Evolutionary conservation across 345 rosid species (phyloP), one percentile per base, ranked within the genome.

Genomic region (Citrus maxima): DNA sequence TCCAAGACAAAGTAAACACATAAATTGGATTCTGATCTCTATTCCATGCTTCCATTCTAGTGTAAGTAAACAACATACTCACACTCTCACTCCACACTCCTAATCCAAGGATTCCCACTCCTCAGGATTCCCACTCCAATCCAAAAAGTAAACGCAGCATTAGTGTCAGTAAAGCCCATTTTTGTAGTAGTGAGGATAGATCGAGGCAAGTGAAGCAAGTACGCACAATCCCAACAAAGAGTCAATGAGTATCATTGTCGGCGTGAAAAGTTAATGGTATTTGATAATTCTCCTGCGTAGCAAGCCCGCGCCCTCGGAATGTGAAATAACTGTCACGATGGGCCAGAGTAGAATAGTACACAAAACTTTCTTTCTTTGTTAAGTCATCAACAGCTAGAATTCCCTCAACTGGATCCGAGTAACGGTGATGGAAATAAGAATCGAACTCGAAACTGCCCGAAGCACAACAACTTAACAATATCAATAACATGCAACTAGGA

Each of bases 381-480:
- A 94, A 78, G 62, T 84, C 93, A 80, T 90, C 91, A 1, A 83
- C 86, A 10, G 87, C 82, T 5, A 94, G 79, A 74, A 89, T 81
- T 24, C 89, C 90, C 66, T 84, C 84, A 18, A 94, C 90, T 32
- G 90, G 89, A 87, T 96, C 98, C 18, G 97, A 93, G 81, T 80
- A 96, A 59, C 93, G 88, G 82, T 96, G 97, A 78, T 90, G 97
- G 73, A 96, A 79, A 58, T 87, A 87, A 60, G 90, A 91, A 56
- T 91, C 99, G 78, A 88, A 82, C 16, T 85, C 90, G 32, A 27
- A 74, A 73, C 86, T 85, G 21, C 81, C 51, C 3, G 40, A 38
- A 13, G 62, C 59, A 13, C 25, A 63, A 4, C 25, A 51, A 21
- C 66, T 49, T 30, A 79, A 71, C 30, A 73, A 49, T 19, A 40